Evolutionary conservation across 371 early-diverging fungal species (phyloP).

Genomic region (Mucor lusitanicus): DNA sequence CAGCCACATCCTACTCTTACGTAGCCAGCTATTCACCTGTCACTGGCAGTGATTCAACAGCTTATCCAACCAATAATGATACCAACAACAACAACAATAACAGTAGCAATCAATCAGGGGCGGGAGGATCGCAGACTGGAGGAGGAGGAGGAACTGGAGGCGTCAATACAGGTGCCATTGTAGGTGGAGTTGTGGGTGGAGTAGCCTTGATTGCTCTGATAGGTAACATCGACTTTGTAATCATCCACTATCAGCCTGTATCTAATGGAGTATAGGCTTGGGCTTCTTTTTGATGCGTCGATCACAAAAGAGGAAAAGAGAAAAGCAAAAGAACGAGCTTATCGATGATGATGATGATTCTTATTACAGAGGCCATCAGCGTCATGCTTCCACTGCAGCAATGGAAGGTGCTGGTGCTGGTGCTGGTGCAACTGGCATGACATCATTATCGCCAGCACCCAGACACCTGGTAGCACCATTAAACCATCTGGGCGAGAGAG

Average conservation of each 20-base stretch:
- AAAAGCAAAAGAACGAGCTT: background rate
- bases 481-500: background rate
- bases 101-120: background rate
- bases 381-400: background rate
- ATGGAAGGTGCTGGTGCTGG: background rate
- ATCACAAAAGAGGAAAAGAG: constrained; percentile 6
- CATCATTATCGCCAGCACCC: constrained; percentile 13
- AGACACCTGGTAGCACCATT: constrained; percentile 18
- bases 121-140: background rate
- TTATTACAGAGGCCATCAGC: constrained; percentile 1
- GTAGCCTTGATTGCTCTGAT: constrained; percentile 16
- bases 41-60: background rate
- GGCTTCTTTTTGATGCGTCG: constrained; percentile 9
- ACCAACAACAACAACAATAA: background rate
- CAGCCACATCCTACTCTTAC: constrained; percentile 29
- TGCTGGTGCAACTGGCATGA: background rate
- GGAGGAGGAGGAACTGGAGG: background rate
- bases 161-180: constrained; percentile 11
- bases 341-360: constrained; percentile 9
- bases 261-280: background rate
- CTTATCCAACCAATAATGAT: background rate
- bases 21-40: constrained; percentile 17
- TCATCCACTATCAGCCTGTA: background rate
- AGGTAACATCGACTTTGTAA: too few relatives aligned
- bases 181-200: constrained; percentile 19